Evolutionary conservation across 768 basidiomycete genomes (phyloP).

Genomic region (Naganishia vaughanmartiniae): DNA sequence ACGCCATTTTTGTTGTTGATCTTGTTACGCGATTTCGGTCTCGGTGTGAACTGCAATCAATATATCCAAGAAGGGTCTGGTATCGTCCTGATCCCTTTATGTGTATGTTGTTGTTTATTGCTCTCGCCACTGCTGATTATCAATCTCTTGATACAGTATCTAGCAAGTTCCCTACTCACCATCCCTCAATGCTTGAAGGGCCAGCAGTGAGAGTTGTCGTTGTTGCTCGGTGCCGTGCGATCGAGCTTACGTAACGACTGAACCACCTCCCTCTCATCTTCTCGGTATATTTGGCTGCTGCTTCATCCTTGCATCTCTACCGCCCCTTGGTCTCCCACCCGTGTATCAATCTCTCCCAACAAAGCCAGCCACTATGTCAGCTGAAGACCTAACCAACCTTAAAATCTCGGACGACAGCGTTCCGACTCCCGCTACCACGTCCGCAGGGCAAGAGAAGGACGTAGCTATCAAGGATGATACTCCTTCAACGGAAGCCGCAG

Average conservation of each 20-base stretch:
- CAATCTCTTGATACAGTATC: not conserved
- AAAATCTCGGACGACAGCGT: conserved; percentile 17
- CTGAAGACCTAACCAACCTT: conserved; percentile 17
- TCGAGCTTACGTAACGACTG: conserved; percentile 5
- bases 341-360: not conserved
- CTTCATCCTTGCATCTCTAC: not conserved
- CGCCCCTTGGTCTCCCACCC: not conserved
- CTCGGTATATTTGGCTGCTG: not conserved
- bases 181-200: not conserved
- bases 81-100: not conserved
- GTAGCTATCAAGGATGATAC: conserved; percentile 5
- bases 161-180: conserved; percentile 10
- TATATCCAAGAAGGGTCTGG: not conserved
- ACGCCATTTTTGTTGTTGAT: conserved; percentile 43
- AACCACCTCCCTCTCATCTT: not conserved
- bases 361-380: conserved; percentile 7
- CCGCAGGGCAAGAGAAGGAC: not conserved
- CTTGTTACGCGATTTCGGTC: not conserved
- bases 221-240: not conserved
- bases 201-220: not conserved
- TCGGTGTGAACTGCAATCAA: not conserved
- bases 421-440: not conserved
- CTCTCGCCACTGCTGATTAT: conserved; percentile 14
- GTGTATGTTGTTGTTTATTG: not conserved
- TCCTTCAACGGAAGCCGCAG: not conserved